Base-by-base conservation (phyloP, 1,284 basidiomycete species). In the Chondrostereum purpureum region DNA sequence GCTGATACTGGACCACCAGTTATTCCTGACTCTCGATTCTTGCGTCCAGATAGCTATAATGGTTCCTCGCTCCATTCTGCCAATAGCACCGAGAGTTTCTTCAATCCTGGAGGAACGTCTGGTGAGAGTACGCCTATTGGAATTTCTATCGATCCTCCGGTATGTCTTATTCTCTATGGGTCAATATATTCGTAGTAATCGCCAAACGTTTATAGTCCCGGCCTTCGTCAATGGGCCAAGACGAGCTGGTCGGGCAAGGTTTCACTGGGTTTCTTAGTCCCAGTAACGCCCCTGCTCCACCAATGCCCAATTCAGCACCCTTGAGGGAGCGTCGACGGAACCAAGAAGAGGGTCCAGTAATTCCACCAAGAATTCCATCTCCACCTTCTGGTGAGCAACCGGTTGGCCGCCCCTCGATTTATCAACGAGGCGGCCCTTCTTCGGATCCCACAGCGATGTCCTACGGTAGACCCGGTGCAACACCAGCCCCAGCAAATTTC, bases 151-250 rank as follows among this genome's bases (percentile, higher is more conserved):
- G 39, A 19, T 12, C 39, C 39, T 1, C 39, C 39, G 10, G 39
- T 41, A 41, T 12, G 39, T 38, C 18, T 38, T 22, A n/a, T 31
- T 31, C 8, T n/a, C n/a, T n/a, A n/a, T n/a, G n/a, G n/a, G n/a
- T n/a, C n/a, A n/a, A n/a, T n/a, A n/a, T n/a, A n/a, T n/a, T n/a
- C n/a, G n/a, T n/a, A n/a, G n/a, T n/a, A n/a, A n/a, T n/a, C n/a
- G n/a, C n/a, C n/a, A n/a, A n/a, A n/a, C n/a, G n/a, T n/a, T n/a
- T n/a, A n/a, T n/a, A n/a, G n/a, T n/a, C n/a, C n/a, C n/a, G n/a
- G n/a, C n/a, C n/a, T n/a, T n/a, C n/a, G n/a, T n/a, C n/a, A n/a
- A n/a, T n/a, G n/a, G n/a, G n/a, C n/a, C n/a, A n/a, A n/a, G n/a
- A n/a, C n/a, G n/a, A n/a, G n/a, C n/a, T n/a, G n/a, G n/a, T n/a